These are phyloP conservation scores for Phascolomyces articulosus DNA, from an alignment of 371 early-diverging fungal genomes.

Conservation along the genomic window DNA sequence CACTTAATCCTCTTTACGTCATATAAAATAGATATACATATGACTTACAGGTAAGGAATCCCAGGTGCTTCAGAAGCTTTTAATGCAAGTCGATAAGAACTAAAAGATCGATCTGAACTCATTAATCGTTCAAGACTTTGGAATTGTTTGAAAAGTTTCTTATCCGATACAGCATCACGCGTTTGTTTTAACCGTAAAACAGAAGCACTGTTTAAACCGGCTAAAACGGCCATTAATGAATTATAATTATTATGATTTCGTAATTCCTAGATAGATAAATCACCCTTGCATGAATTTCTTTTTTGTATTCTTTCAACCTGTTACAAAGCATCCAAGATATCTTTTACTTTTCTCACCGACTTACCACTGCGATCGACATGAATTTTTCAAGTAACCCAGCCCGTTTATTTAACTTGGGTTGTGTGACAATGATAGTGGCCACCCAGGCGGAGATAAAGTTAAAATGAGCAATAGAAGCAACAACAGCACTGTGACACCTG, in stretches of 20 bases:
- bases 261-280: slow-evolving; percentile 35
- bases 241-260: slow-evolving; percentile 68
- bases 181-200: slow-evolving; percentile 63
- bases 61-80: slow-evolving; percentile 56
- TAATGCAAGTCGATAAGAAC: slow-evolving; percentile 64
- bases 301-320: no score
- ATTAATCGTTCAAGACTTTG: slow-evolving; percentile 67
- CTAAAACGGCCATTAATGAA: slow-evolving; percentile 72
- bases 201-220: slow-evolving; percentile 72
- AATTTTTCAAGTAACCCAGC: slow-evolving; percentile 67
- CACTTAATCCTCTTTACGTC: not conserved
- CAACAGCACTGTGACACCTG: slow-evolving; percentile 30
- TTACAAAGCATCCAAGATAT: no score
- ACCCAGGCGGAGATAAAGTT: slow-evolving; percentile 72
- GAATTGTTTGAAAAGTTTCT: slow-evolving; percentile 56
- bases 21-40: not conserved
- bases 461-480: slow-evolving; percentile 61
- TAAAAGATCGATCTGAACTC: slow-evolving; percentile 66
- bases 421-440: slow-evolving; percentile 64
- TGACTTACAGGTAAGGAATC: slow-evolving; percentile 61
- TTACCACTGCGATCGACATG: slow-evolving; percentile 65
- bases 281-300: no score
- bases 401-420: slow-evolving; percentile 57
- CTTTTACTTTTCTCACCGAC: no score
- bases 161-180: slow-evolving; percentile 49